These are phyloP conservation scores for Mycosarcoma mackinlayi DNA, from an alignment of 1,284 basidiomycete genomes.

Conservation along the genomic window DNA sequence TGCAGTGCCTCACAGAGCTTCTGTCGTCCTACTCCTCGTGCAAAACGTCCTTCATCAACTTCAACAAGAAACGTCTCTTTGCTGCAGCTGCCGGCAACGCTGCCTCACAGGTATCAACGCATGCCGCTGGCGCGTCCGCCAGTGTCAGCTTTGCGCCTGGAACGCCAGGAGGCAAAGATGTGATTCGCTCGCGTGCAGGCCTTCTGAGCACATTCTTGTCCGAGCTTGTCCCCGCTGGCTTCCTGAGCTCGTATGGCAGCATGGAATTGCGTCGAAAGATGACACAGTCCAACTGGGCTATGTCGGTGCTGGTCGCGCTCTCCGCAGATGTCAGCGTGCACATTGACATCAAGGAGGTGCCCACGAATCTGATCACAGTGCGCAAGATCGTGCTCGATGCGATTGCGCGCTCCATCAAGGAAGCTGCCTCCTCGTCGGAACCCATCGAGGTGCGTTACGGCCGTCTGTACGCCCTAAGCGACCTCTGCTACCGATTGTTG, in stretches of 20 bases:
- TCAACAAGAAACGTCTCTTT: conserved; percentile 72
- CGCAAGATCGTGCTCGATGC: conserved; percentile 91
- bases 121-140: conserved; percentile 78
- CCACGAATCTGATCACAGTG: conserved; percentile 79
- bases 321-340: conserved; percentile 82
- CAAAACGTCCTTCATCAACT: conserved; percentile 87
- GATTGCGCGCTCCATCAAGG: conserved; percentile 86
- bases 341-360: conserved; percentile 77
- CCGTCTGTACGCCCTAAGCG: conserved; percentile 84
- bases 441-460: conserved; percentile 84
- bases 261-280: conserved; percentile 65
- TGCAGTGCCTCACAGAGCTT: conserved; percentile 91
- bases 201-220: conserved; percentile 61
- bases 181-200: conserved; percentile 19
- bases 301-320: conserved; percentile 88
- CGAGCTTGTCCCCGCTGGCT: conserved; percentile 66
- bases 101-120: conserved; percentile 73
- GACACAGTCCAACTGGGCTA: conserved; percentile 76
- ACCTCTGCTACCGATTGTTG: conserved; percentile 87
- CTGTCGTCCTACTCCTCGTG: conserved; percentile 91
- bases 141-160: conserved; percentile 76
- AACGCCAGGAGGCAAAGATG: conserved; percentile 38
- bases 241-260: conserved; percentile 56
- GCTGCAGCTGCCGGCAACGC: conserved; percentile 72
- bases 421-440: conserved; percentile 75